Percentiles rank a stretch among this genome's conserved stretches.
Conservation (phyloP, 495 filamentous ascomycete genomes). For the Neurospora africana region DNA sequence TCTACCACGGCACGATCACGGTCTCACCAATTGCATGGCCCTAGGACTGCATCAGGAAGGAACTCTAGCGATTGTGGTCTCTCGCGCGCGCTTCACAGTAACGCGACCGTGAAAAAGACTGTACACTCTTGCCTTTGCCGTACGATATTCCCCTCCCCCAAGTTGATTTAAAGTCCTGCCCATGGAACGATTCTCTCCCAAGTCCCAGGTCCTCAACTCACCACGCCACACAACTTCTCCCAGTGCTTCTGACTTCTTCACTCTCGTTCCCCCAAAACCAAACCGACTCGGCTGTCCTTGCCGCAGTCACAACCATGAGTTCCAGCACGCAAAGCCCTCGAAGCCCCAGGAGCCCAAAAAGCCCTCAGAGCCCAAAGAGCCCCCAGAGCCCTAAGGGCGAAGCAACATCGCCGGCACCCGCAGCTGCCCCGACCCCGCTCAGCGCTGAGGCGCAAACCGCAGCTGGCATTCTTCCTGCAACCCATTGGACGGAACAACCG, state of each 20-base stretch:
- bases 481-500: not conserved
- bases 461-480: conserved; percentile 1
- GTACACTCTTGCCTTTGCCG: not conserved
- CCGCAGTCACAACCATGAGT: not conserved
- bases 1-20: not conserved
- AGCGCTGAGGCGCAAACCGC: not conserved
- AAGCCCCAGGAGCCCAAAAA: not conserved
- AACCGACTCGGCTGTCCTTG: not conserved
- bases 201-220: not conserved
- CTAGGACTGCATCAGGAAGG: not conserved
- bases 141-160: not conserved
- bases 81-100: not conserved
- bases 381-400: not conserved
- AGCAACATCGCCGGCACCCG: not conserved
- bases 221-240: not conserved
- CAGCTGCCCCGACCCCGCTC: not conserved
- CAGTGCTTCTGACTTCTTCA: not conserved
- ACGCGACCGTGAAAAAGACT: not conserved
- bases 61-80: not conserved
- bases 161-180: not conserved
- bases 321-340: not conserved
- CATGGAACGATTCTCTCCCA: not conserved
- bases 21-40: not conserved
- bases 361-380: not conserved
- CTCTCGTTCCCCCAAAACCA: not conserved